Conservation (phyloP, 768 basidiomycete species). For the Hemileccinum rubropunctum region DNA sequence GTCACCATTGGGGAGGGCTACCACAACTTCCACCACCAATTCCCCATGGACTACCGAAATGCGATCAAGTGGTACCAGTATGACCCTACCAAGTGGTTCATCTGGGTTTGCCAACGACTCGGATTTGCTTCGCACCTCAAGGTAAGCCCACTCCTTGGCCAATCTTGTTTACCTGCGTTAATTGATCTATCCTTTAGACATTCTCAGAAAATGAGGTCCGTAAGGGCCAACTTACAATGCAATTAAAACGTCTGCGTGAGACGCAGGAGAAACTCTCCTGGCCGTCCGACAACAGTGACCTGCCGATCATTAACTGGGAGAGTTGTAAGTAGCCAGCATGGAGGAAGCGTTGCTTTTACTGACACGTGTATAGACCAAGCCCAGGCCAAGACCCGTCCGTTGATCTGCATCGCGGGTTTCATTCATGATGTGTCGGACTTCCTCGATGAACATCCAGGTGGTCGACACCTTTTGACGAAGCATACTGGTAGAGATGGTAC, state of each 20-base stretch:
- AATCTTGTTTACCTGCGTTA: background rate
- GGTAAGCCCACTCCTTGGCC: slow-evolving; percentile 19
- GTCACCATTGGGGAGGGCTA: slow-evolving; percentile 95
- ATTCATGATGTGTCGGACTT: slow-evolving; percentile 88
- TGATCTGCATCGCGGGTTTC: slow-evolving; percentile 87
- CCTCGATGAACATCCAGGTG: slow-evolving; percentile 90
- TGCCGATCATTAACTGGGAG: slow-evolving; percentile 86
- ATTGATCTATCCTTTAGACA: slow-evolving; percentile 17
- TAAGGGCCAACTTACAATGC: slow-evolving; percentile 93
- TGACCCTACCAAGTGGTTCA: slow-evolving; percentile 93
- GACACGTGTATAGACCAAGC: slow-evolving; percentile 56
- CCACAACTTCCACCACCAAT: slow-evolving; percentile 97
- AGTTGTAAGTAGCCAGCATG: slow-evolving; percentile 52
- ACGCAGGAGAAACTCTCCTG: slow-evolving; percentile 75
- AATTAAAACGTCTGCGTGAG: slow-evolving; percentile 81
- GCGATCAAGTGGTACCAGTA: slow-evolving; percentile 92
- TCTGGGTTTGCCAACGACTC: slow-evolving; percentile 45
- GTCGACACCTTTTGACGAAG: slow-evolving; percentile 78
- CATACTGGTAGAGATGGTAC: slow-evolving; percentile 90
- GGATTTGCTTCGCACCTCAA: slow-evolving; percentile 60
- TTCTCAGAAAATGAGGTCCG: slow-evolving; percentile 72
- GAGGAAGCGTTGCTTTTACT: background rate
- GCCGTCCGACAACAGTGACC: slow-evolving; percentile 72
- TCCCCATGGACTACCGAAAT: slow-evolving; percentile 97
- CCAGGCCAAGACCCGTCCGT: slow-evolving; percentile 73